Evolutionary conservation across 2,329 filamentous ascomycete species (phyloP).

Genomic region (Beauveria australis): DNA sequence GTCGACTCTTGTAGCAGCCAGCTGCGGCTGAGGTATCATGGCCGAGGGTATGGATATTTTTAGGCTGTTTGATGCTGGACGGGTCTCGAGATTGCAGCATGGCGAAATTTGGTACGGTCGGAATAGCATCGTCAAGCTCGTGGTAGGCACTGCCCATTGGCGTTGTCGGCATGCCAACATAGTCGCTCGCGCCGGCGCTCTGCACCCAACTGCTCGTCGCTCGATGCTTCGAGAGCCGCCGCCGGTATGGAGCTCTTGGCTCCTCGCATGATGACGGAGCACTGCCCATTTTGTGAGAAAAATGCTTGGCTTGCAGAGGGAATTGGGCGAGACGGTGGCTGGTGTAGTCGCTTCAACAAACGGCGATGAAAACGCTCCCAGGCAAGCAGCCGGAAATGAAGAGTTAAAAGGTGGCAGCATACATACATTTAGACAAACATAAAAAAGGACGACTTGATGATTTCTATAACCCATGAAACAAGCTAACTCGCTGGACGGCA

Average conservation of each 20-base stretch:
- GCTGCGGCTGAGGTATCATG: not conserved
- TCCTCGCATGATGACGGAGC: constrained; percentile 35
- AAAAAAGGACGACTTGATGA: not conserved
- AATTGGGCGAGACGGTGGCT: not conserved
- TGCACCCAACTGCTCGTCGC: constrained; percentile 31
- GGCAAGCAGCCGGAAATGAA: not conserved
- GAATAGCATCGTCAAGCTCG: constrained; percentile 10
- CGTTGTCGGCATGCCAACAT: constrained; percentile 10
- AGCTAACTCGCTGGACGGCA: constrained; percentile 4
- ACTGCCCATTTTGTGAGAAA: constrained; percentile 38
- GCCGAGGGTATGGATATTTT: not conserved
- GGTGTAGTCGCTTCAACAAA: not conserved
- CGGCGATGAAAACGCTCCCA: not conserved
- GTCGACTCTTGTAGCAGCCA: not conserved
- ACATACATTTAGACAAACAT: not conserved
- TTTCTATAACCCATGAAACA: not conserved
- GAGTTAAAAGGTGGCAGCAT: not conserved
- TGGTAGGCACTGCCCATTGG: constrained; percentile 14
- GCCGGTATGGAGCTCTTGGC: constrained; percentile 25
- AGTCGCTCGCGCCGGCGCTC: constrained; percentile 23
- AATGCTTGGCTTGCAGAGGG: not conserved
- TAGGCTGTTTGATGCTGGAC: not conserved
- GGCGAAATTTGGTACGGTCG: not conserved
- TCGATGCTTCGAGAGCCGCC: constrained; percentile 45
- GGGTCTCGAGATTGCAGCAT: not conserved